phyloP scores from a whole-genome alignment of 176 grass and related monocot species.

The Olyra latifolia region DNA sequence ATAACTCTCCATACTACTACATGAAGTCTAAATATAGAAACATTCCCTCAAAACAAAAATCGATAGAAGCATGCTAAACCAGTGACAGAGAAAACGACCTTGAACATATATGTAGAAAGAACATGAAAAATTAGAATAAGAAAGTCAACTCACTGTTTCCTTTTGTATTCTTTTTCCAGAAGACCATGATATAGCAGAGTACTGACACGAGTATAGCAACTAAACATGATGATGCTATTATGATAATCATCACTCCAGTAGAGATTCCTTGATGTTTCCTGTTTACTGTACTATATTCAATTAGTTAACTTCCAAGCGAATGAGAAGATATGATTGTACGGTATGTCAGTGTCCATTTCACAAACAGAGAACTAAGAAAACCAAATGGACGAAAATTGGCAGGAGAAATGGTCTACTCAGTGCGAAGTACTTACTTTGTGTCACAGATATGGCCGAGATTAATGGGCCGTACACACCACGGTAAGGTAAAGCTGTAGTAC shows the following conservation, averaged over 20 bases:
- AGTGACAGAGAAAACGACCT: background rate
- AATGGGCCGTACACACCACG: conserved; percentile 80
- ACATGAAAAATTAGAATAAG: background rate
- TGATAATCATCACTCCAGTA: conserved; percentile 31
- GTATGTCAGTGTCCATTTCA: background rate
- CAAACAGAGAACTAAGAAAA: background rate
- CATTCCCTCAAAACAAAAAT: background rate
- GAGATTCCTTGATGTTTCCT: conserved; percentile 31
- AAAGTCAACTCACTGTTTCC: conserved; percentile 47
- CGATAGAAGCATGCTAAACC: conserved; percentile 2
- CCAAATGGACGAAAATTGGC: background rate
- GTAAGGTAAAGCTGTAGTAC: conserved; percentile 65
- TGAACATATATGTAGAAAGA: background rate
- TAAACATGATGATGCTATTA: conserved; percentile 40
- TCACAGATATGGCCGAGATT: conserved; percentile 84
- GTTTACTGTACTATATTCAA: conserved; percentile 14
- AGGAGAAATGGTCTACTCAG: background rate
- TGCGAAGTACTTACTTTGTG: conserved; percentile 42
- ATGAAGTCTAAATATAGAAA: background rate
- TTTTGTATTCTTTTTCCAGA: conserved; percentile 33
- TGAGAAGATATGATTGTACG: background rate
- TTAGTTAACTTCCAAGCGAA: conserved; percentile 26
- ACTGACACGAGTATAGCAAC: conserved; percentile 38
- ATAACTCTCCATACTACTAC: background rate
- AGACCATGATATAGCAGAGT: conserved; percentile 48